Percentiles rank a stretch among this genome's conserved stretches.
These are phyloP conservation scores for Populus alba DNA, from an alignment of 345 rosid genomes.

Conservation along the genomic window DNA sequence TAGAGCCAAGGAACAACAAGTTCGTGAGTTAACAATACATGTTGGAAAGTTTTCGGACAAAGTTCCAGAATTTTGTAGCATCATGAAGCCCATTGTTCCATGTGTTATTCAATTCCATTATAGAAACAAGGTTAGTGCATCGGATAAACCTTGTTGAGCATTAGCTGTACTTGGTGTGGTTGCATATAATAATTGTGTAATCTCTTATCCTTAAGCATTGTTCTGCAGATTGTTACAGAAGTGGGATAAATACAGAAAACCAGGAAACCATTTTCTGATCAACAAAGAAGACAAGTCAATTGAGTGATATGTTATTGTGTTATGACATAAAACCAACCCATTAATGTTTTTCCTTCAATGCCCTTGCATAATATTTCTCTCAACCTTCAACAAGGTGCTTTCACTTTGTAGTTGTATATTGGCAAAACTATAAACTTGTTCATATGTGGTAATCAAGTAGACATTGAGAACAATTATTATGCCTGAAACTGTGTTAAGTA, in stretches of 20 bases:
- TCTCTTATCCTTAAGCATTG: neutral
- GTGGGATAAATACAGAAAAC: neutral
- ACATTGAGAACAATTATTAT: too few relatives aligned
- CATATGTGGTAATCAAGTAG: too few relatives aligned
- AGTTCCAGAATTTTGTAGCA: slow-evolving; percentile 33
- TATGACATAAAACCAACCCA: neutral
- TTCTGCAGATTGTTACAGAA: neutral
- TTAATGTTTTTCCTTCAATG: neutral
- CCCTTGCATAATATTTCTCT: neutral
- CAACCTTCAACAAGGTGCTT: neutral
- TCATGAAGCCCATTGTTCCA: slow-evolving; percentile 78
- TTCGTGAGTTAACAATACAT: slow-evolving; percentile 56
- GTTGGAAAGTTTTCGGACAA: slow-evolving; percentile 67
- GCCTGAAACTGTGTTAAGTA: too few relatives aligned
- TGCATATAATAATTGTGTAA: neutral
- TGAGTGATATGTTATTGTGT: neutral
- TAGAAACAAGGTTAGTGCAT: slow-evolving; percentile 69
- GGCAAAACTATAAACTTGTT: neutral
- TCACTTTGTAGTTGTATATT: neutral
- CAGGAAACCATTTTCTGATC: neutral
- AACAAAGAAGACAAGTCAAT: neutral
- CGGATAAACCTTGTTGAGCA: neutral
- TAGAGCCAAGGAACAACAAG: slow-evolving; percentile 82
- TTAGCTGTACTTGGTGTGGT: neutral
- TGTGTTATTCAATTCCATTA: slow-evolving; percentile 78